Percentiles rank a stretch among this genome's conserved stretches.
Conservation (phyloP, 306 rosid genomes). For the Vigna hirtella region DNA sequence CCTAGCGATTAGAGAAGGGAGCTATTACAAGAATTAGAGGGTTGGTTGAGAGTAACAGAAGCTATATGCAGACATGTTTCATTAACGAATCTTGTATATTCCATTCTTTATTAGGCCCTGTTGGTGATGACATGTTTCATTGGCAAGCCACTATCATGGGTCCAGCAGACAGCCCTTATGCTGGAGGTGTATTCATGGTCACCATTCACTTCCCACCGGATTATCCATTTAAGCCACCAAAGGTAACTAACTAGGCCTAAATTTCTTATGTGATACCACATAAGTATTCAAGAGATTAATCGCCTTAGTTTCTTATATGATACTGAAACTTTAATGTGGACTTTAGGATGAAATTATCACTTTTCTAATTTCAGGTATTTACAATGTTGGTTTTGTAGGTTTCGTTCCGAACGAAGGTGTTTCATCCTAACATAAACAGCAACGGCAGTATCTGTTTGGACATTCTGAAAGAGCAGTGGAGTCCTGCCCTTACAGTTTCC, state of each 20-base stretch:
- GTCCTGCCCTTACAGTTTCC: constrained; percentile 56
- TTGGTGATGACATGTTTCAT: constrained; percentile 62
- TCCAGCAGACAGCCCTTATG: constrained; percentile 62
- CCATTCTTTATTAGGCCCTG: constrained; percentile 47
- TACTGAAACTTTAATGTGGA: background rate
- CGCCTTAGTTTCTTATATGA: background rate
- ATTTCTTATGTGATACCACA: background rate
- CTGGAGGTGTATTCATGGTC: constrained; percentile 65
- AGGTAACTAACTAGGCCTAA: constrained; percentile 46
- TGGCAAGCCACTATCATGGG: constrained; percentile 69
- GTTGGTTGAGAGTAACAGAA: background rate
- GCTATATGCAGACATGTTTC: constrained; percentile 15
- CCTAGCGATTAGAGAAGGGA: background rate
- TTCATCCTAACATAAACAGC: constrained; percentile 67
- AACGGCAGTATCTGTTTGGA: constrained; percentile 68
- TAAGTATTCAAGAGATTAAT: background rate
- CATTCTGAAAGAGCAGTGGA: constrained; percentile 56
- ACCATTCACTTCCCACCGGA: constrained; percentile 66
- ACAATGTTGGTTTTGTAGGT: constrained; percentile 47
- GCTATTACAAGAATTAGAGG: background rate
- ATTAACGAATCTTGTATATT: constrained; percentile 26
- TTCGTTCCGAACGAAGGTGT: constrained; percentile 63
- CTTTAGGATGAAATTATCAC: background rate
- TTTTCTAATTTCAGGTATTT: background rate
- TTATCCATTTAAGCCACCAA: constrained; percentile 70